Evolutionary conservation across 441 rosid species (phyloP).

Genomic region (Pelargonium exstipulatum): DNA sequence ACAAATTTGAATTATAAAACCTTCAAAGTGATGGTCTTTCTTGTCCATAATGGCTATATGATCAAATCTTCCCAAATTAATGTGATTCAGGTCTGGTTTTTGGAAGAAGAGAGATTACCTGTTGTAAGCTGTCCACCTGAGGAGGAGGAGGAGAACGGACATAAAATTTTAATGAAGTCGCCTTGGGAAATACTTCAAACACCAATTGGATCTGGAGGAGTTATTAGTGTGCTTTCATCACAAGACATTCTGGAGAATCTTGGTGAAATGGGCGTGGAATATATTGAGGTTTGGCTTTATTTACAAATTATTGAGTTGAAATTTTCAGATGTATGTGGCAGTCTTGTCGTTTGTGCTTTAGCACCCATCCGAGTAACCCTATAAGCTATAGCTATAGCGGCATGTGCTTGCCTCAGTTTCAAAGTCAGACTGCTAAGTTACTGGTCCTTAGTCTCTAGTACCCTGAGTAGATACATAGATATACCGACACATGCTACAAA

Average conservation of each 20-base stretch:
- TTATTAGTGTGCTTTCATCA: constrained; percentile 55
- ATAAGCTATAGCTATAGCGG: no score
- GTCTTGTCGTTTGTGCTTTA: no score
- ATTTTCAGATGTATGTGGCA: no score
- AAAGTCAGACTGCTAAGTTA: no score
- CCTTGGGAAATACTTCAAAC: constrained; percentile 84
- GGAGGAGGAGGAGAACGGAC: constrained; percentile 37
- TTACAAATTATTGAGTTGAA: neutral
- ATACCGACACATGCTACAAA: no score
- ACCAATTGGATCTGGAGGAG: constrained; percentile 78
- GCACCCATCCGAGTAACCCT: no score
- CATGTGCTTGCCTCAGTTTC: no score
- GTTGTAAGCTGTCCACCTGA: constrained; percentile 48
- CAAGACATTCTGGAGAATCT: constrained; percentile 45
- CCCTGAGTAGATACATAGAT: no score
- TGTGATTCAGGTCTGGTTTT: constrained; percentile 56
- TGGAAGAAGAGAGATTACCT: constrained; percentile 71
- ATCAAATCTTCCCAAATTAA: no score
- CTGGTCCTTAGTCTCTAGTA: no score
- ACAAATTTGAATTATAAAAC: neutral
- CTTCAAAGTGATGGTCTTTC: neutral
- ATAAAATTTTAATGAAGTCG: constrained; percentile 80
- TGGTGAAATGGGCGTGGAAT: constrained; percentile 47
- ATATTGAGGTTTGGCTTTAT: constrained; percentile 53
- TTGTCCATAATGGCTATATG: no score